These are phyloP conservation scores for Ganoderma sinense DNA, from an alignment of 1,284 basidiomycete species.

Conservation along the genomic window DNA sequence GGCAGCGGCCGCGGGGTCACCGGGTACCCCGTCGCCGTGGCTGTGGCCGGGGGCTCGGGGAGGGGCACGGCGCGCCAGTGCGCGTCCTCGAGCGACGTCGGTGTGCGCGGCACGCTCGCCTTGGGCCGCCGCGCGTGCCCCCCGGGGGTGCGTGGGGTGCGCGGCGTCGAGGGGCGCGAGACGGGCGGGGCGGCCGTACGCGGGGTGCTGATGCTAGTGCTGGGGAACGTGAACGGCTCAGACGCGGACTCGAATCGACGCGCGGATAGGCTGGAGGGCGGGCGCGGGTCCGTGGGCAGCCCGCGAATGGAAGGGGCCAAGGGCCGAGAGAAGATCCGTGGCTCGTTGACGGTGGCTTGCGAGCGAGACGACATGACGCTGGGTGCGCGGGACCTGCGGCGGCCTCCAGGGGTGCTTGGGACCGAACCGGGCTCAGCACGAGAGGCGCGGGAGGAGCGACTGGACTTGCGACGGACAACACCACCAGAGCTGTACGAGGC, in stretches of 20 bases:
- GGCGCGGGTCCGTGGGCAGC: slow-evolving; percentile 22
- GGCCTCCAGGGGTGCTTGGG: slow-evolving; percentile 5
- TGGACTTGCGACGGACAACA: slow-evolving; percentile 20
- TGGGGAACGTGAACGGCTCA: neutral
- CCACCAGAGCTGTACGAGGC: slow-evolving; percentile 3
- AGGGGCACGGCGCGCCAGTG: slow-evolving; percentile 20
- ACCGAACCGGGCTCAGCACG: neutral
- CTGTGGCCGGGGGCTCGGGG: neutral
- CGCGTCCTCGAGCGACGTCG: slow-evolving; percentile 29
- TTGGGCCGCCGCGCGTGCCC: slow-evolving; percentile 16
- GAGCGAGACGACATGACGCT: slow-evolving; percentile 13
- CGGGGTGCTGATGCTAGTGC: slow-evolving; percentile 3
- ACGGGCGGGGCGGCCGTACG: neutral
- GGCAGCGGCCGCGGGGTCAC: slow-evolving; percentile 5
- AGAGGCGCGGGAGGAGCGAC: slow-evolving; percentile 1
- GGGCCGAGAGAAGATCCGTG: slow-evolving; percentile 17
- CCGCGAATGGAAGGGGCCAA: slow-evolving; percentile 7
- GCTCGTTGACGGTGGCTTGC: slow-evolving; percentile 4
- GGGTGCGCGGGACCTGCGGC: slow-evolving; percentile 11
- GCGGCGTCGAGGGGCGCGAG: neutral
- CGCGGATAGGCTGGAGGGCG: slow-evolving; percentile 15
- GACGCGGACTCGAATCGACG: slow-evolving; percentile 15
- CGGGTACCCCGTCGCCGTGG: neutral
- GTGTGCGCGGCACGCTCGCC: slow-evolving; percentile 25
- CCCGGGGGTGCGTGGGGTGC: slow-evolving; percentile 6